Evolutionary conservation across 2,329 filamentous ascomycete genomes (phyloP).

Genomic region (Phialemoniopsis sp.): DNA sequence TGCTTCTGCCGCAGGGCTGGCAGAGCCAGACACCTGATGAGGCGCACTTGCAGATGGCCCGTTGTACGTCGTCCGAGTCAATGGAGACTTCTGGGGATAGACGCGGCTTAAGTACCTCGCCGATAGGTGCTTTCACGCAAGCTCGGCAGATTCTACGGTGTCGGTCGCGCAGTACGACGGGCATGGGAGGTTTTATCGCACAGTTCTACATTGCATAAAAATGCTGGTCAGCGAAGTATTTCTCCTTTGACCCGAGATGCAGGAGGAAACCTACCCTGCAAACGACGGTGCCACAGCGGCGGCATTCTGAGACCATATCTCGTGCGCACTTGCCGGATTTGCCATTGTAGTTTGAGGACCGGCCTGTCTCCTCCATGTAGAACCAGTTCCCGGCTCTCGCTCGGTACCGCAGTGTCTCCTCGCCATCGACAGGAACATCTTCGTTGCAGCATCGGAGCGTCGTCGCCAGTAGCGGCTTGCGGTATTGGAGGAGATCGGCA

Average conservation of each 20-base stretch:
- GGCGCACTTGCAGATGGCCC: conserved; percentile 47
- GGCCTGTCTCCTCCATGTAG: conserved; percentile 51
- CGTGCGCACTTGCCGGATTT: conserved; percentile 78
- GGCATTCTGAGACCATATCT: conserved; percentile 82
- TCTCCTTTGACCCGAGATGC: neutral
- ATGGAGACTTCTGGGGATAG: conserved; percentile 41
- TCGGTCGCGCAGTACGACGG: conserved; percentile 63
- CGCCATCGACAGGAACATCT: conserved; percentile 45
- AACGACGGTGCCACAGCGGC: conserved; percentile 70
- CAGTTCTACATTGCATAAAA: conserved; percentile 72
- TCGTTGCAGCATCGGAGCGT: conserved; percentile 82
- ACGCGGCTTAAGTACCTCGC: conserved; percentile 41
- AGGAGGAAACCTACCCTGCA: conserved; percentile 64
- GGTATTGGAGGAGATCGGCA: conserved; percentile 73
- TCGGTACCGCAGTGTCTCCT: conserved; percentile 53
- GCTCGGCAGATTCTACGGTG: conserved; percentile 77
- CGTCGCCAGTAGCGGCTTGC: conserved; percentile 65
- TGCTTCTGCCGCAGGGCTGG: conserved; percentile 72
- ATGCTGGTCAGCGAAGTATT: conserved; percentile 1
- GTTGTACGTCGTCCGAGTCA: conserved; percentile 52
- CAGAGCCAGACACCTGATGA: conserved; percentile 74
- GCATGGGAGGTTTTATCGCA: conserved; percentile 74
- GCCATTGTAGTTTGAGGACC: conserved; percentile 46
- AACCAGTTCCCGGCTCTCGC: conserved; percentile 55
- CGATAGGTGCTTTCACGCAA: conserved; percentile 70